Evolutionary conservation across 2,329 filamentous ascomycete genomes (phyloP).

Genomic region (Cercospora sp.): DNA sequence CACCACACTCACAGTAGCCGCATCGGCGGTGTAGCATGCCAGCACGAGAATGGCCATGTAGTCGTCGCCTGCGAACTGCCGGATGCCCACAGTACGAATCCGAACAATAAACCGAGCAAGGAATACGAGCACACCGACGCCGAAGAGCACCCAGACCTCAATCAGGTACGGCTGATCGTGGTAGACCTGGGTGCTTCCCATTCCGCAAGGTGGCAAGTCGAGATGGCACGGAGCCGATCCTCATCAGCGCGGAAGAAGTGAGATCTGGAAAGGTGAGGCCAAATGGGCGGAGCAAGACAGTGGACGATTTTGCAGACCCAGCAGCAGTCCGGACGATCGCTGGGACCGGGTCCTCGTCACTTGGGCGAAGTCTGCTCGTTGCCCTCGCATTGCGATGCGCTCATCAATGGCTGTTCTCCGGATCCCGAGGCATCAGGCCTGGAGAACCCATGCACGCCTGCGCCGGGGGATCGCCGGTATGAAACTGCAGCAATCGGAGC

Average conservation of each 20-base stretch:
- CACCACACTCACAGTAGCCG: conserved; percentile 35
- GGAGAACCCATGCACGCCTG: conserved; percentile 6
- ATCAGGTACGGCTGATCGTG: conserved; percentile 26
- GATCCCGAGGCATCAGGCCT: conserved; percentile 7
- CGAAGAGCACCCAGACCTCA: conserved; percentile 35
- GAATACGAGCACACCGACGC: conserved; percentile 38
- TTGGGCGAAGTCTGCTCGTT: neutral
- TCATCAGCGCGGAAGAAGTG: conserved; percentile 1
- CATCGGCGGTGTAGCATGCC: conserved; percentile 41
- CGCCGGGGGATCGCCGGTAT: neutral
- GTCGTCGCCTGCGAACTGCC: conserved; percentile 45
- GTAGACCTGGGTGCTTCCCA: conserved; percentile 29
- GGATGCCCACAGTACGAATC: conserved; percentile 42
- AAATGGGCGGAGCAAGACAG: neutral
- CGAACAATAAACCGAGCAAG: conserved; percentile 41
- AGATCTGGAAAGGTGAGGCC: neutral
- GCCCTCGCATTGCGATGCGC: neutral
- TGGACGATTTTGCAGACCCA: conserved; percentile 5
- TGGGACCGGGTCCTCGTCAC: neutral
- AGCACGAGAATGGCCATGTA: conserved; percentile 41
- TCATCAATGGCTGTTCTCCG: conserved; percentile 5
- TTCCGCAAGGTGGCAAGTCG: conserved; percentile 11
- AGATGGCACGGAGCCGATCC: neutral
- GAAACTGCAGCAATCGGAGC: neutral
- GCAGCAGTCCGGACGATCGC: neutral